These are phyloP conservation scores for Penicillium aurantiogriseum DNA, from an alignment of 2,329 filamentous ascomycete genomes.

Conservation along the genomic window DNA sequence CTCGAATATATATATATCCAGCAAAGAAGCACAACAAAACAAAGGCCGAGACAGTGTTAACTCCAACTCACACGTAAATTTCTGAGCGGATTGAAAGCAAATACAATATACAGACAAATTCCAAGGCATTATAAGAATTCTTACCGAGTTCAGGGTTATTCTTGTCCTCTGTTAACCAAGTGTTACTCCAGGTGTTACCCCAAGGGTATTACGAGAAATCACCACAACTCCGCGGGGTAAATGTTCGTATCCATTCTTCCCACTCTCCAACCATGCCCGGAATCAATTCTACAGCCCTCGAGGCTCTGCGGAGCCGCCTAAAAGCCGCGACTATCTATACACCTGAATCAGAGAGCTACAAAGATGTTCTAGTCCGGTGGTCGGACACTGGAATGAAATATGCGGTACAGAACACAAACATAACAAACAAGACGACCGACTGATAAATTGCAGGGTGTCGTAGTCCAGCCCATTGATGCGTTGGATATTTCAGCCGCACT, in stretches of 20 bases:
- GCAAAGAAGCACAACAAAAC: background rate
- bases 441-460: constrained; percentile 40
- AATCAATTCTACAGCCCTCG: constrained; percentile 2
- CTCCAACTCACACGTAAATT: background rate
- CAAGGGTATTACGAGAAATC: background rate
- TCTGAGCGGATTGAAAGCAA: background rate
- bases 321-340: constrained; percentile 17
- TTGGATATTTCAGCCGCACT: constrained; percentile 46
- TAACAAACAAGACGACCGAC: background rate
- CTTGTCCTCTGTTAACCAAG: background rate
- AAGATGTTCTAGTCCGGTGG: constrained; percentile 28
- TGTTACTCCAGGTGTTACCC: background rate
- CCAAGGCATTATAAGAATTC: background rate
- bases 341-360: constrained; percentile 25
- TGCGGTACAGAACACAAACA: constrained; percentile 23
- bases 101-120: too few relatives aligned
- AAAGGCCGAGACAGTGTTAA: too few relatives aligned
- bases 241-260: background rate
- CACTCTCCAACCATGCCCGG: constrained; percentile 5
- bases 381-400: constrained; percentile 32
- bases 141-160: background rate
- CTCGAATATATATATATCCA: background rate
- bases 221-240: constrained; percentile 5
- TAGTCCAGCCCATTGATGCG: constrained; percentile 44
- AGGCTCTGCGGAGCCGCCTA: constrained; percentile 13